Percentiles rank a stretch among this genome's conserved stretches.
Evolutionary conservation across 345 rosid species (phyloP).

Genomic region (Eucalyptus caleyi): DNA sequence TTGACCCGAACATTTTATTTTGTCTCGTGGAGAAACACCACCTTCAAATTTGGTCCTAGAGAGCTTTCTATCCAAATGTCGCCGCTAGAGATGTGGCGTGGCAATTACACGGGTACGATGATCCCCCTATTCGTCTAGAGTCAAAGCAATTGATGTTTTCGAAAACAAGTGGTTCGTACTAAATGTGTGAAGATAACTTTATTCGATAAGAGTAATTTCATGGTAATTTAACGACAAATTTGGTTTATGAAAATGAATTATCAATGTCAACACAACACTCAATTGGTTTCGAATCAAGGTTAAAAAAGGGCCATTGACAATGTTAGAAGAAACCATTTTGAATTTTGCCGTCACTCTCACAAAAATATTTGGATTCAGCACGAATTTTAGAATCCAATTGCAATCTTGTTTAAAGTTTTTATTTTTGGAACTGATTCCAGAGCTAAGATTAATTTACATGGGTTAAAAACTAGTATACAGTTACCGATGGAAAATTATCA

Average conservation of each 20-base stretch:
- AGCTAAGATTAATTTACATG: not conserved
- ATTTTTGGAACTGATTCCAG: not conserved
- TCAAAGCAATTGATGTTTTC: not conserved
- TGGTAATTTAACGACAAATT: not conserved
- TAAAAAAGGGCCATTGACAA: not conserved
- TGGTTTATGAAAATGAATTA: not conserved
- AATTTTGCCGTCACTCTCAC: too few species aligned
- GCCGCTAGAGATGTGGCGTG: not conserved
- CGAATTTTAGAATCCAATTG: too few species aligned
- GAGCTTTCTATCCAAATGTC: not conserved
- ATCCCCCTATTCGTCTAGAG: not conserved
- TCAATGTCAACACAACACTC: not conserved
- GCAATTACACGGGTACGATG: not conserved
- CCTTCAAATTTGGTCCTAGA: not conserved
- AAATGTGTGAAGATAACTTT: not conserved
- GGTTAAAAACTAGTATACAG: too few species aligned
- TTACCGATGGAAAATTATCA: too few species aligned
- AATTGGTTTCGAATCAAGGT: accelerated
- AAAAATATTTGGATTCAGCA: too few species aligned
- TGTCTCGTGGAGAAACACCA: not conserved
- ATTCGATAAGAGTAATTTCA: not conserved
- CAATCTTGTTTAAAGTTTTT: not conserved
- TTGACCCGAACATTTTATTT: not conserved
- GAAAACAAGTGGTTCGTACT: not conserved
- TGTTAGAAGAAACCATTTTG: not conserved